These are phyloP conservation scores for Fusarium tricinctum DNA, from an alignment of 2,329 filamentous ascomycete species.

Conservation along the genomic window DNA sequence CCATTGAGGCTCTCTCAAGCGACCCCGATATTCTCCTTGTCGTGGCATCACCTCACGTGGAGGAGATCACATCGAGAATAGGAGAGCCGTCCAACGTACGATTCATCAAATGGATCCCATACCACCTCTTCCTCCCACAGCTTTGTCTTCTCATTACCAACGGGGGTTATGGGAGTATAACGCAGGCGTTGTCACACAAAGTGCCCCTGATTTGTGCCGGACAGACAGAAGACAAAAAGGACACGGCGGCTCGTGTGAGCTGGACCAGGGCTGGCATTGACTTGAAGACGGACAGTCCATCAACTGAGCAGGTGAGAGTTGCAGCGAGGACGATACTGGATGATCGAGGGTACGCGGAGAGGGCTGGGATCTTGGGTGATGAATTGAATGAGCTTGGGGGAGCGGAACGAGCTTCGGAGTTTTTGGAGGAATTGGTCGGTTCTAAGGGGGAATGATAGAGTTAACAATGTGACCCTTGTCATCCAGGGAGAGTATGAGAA, in stretches of 20 bases:
- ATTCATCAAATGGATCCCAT: conserved; percentile 55
- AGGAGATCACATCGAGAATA: conserved; percentile 45
- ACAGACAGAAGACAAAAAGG: conserved; percentile 56
- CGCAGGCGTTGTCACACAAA: conserved; percentile 54
- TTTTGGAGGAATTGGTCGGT: conserved; percentile 49
- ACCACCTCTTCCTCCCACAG: conserved; percentile 54
- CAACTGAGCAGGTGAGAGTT: conserved; percentile 42
- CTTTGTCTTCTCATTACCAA: conserved; percentile 55
- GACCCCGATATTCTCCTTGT: conserved; percentile 51
- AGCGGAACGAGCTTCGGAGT: conserved; percentile 45
- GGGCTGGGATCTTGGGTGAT: conserved; percentile 44
- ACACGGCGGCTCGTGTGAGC: conserved; percentile 53
- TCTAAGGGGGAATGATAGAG: background rate
- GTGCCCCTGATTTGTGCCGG: conserved; percentile 56
- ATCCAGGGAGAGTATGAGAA: background rate
- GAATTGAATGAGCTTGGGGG: conserved; percentile 51
- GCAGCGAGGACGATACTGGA: conserved; percentile 49
- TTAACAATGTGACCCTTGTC: background rate
- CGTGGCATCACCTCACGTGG: conserved; percentile 52
- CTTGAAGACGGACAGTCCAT: conserved; percentile 54
- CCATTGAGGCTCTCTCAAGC: conserved; percentile 52
- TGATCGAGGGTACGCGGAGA: conserved; percentile 41
- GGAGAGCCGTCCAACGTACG: conserved; percentile 48
- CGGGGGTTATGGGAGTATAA: conserved; percentile 56
- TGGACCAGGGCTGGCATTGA: conserved; percentile 55